These are phyloP conservation scores for Cichorium intybus DNA, from an alignment of 140 eudicot species.

Conservation along the genomic window DNA sequence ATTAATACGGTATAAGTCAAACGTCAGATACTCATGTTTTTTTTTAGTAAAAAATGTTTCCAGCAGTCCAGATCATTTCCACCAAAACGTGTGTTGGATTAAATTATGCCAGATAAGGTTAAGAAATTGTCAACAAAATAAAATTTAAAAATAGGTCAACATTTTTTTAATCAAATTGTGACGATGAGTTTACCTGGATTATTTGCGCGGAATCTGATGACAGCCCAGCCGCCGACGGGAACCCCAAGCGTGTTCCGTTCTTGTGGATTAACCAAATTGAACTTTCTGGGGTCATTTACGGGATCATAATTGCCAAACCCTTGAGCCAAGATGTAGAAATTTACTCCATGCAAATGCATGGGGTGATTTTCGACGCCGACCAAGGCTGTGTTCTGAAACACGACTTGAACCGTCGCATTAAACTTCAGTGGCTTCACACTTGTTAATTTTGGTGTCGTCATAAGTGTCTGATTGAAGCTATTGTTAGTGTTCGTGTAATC, in stretches of 20 bases:
- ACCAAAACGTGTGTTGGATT: neutral
- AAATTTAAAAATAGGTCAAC: neutral
- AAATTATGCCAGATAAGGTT: neutral
- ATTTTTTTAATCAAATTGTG: neutral
- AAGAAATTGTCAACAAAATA: neutral
- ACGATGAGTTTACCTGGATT: slow-evolving; percentile 34
- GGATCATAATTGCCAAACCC: slow-evolving; percentile 58
- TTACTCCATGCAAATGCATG: slow-evolving; percentile 59
- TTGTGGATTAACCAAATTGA: slow-evolving; percentile 53
- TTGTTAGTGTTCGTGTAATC: slow-evolving; percentile 42
- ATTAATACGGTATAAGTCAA: neutral
- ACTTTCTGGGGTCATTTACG: slow-evolving; percentile 22
- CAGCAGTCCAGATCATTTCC: neutral
- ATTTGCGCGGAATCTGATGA: slow-evolving; percentile 50
- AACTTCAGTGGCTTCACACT: slow-evolving; percentile 40
- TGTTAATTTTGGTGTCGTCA: slow-evolving; percentile 36
- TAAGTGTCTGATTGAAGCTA: slow-evolving; percentile 26
- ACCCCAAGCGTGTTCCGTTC: slow-evolving; percentile 55
- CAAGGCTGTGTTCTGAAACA: slow-evolving; percentile 47
- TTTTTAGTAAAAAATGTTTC: neutral
- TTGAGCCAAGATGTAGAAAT: slow-evolving; percentile 49
- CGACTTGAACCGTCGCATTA: slow-evolving; percentile 50
- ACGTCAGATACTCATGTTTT: neutral
- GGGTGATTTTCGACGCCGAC: slow-evolving; percentile 51
- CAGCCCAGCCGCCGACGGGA: slow-evolving; percentile 71